Conservation (phyloP, 108 stramenopile species). For the Cylindrotheca fusiformis region DNA sequence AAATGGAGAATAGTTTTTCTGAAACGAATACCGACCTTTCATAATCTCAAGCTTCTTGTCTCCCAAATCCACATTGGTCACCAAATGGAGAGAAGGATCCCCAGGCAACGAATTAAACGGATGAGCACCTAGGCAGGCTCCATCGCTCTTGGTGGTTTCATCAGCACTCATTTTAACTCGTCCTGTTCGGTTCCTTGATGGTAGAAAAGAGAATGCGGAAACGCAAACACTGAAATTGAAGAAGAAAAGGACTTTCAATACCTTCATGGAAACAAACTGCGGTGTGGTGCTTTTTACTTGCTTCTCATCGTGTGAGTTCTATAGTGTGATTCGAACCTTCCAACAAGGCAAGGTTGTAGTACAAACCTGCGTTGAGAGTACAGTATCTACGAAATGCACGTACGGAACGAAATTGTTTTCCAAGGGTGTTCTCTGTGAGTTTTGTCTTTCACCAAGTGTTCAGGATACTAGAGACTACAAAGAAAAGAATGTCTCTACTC, state of each 20-base stretch:
- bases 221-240: neutral
- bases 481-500: too few species aligned
- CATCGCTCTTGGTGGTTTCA: neutral
- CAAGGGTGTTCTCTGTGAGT: too few species aligned
- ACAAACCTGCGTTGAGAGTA: too few species aligned
- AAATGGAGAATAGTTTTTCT: neutral
- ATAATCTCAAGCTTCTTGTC: slow-evolving; percentile 68
- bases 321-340: neutral
- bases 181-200: neutral
- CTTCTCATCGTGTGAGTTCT: neutral
- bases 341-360: too few species aligned
- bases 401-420: too few species aligned
- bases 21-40: slow-evolving; percentile 40
- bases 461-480: too few species aligned
- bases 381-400: too few species aligned
- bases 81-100: slow-evolving; percentile 70
- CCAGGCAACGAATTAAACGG: slow-evolving; percentile 51
- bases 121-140: slow-evolving; percentile 6
- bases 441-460: too few species aligned
- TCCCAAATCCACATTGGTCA: slow-evolving; percentile 78
- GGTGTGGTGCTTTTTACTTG: neutral
- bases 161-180: neutral
- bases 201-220: neutral
- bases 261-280: too few species aligned
- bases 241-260: too few species aligned